Evolutionary conservation across 257 asterid genomes (phyloP), one percentile per base, ranked within the genome.

Genomic region (Solanum etuberosum): DNA sequence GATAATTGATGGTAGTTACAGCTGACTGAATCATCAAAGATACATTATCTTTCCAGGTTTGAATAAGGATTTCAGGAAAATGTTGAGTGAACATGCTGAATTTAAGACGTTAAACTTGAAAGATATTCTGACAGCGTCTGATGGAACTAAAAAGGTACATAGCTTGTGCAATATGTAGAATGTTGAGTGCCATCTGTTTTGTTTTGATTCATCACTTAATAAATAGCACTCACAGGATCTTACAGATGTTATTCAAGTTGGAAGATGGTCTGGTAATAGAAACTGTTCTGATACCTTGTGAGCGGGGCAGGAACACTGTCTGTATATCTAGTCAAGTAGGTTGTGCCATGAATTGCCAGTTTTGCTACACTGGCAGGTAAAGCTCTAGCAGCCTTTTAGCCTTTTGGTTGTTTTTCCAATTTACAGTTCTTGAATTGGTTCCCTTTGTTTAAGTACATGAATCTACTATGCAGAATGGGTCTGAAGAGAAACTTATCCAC

Each of bases 311-410:
- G 84, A 97, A 91, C 86, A 97, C 99, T 31, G 98, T 96, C n/a
- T 97, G 99, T 65, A 93, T 97, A 88, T 97, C 99, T 61, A 96
- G 99, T 92, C 99, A 97, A 93, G 99, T 97, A 83, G 99, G 99
- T 78, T 96, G 99, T 82, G 98, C 94, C 1, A 94, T 97, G 99
- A 97, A 97, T 90, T 97, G 99, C 88, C 99, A 97, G 91, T 96
- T 97, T 93, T 97, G 99, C 93, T 97, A 95, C 91, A 96, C 99
- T 23, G 99, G 99, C 90, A 95, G 99, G 99, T 89, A 91, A 87
- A 88, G 91, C 83, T 76, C 13, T 78, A 42, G 63, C 42, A 80
- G 29, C 84, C 27, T 76, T 42, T 1, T 74, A 40, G 8, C 82
- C 34, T 46, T 48, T 1, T 43, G 40, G 3, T 80, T 80, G 2